These are phyloP conservation scores for Nothophytophthora sp. DNA, from an alignment of 352 stramenopile species.

Conservation along the genomic window DNA sequence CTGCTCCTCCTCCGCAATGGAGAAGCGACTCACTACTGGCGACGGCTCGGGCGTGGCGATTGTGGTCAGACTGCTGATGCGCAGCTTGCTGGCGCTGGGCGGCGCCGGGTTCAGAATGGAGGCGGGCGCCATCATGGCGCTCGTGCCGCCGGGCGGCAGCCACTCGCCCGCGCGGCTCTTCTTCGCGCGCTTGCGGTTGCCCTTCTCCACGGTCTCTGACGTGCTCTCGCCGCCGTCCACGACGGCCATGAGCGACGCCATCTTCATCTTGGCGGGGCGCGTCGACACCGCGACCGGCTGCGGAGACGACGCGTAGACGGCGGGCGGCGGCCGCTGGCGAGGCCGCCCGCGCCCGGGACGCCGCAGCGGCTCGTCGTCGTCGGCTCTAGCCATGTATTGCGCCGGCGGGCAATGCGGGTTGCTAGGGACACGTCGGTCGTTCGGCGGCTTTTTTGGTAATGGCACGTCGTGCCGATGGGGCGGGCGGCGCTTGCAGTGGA, in stretches of 20 bases:
- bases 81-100: no score
- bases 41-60: no score
- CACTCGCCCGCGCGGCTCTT: conserved; percentile 26
- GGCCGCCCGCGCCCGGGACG: conserved; percentile 29
- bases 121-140: conserved; percentile 9
- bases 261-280: conserved; percentile 42
- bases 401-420: neutral
- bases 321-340: conserved; percentile 18
- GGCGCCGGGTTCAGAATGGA: conserved; percentile 7
- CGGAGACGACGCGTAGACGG: conserved; percentile 22
- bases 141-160: conserved; percentile 9
- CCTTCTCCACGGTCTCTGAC: neutral
- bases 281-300: conserved; percentile 5
- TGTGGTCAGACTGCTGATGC: conserved; percentile 19
- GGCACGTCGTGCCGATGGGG: no score
- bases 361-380: conserved; percentile 38
- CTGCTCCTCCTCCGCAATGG: conserved; percentile 1
- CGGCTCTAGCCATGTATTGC: conserved; percentile 31
- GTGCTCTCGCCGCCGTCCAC: conserved; percentile 18
- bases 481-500: no score
- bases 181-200: conserved; percentile 62
- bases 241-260: conserved; percentile 48
- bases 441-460: conserved; percentile 19
- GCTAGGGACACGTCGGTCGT: neutral
- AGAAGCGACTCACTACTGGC: conserved; percentile 6